phyloP scores from a whole-genome alignment of 2,329 filamentous ascomycete species.

The Cercospora nicotianae region DNA sequence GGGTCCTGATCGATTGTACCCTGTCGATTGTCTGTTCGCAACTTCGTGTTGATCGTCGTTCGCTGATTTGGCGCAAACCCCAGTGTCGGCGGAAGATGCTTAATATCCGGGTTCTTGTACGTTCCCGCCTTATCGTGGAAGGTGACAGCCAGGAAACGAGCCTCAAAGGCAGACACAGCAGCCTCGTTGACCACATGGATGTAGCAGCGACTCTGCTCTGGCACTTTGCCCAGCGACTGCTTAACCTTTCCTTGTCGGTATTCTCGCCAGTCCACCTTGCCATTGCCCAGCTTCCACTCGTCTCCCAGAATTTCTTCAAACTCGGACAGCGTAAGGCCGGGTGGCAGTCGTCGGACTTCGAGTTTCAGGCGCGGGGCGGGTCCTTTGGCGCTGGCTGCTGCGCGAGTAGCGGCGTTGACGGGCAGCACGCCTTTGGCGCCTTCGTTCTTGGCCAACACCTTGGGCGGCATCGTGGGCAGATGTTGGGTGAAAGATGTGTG shows the following conservation, averaged over 20 bases:
- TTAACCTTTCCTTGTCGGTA: conserved; percentile 77
- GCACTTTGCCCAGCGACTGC: conserved; percentile 76
- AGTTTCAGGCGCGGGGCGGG: conserved; percentile 73
- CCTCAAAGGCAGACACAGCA: conserved; percentile 66
- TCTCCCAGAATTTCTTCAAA: conserved; percentile 70
- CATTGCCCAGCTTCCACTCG: conserved; percentile 77
- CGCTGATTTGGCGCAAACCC: conserved; percentile 85
- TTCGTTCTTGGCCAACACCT: conserved; percentile 35
- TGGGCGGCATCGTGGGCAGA: conserved; percentile 33
- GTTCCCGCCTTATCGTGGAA: conserved; percentile 85
- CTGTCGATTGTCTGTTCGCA: conserved; percentile 77
- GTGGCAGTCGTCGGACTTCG: conserved; percentile 78
- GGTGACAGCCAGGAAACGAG: conserved; percentile 64
- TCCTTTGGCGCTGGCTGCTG: conserved; percentile 40
- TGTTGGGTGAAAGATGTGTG: not conserved
- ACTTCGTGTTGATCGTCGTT: conserved; percentile 67
- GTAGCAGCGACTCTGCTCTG: conserved; percentile 76
- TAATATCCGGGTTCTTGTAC: conserved; percentile 67
- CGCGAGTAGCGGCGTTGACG: conserved; percentile 36
- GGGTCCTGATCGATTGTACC: conserved; percentile 96
- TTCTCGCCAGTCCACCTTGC: conserved; percentile 80
- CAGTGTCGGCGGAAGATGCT: conserved; percentile 71
- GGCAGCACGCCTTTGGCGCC: conserved; percentile 34
- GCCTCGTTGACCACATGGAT: conserved; percentile 74
- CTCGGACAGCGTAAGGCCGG: conserved; percentile 77